Conservation (phyloP, 2,329 filamentous ascomycete species). For the Periglandula ipomoeae region DNA sequence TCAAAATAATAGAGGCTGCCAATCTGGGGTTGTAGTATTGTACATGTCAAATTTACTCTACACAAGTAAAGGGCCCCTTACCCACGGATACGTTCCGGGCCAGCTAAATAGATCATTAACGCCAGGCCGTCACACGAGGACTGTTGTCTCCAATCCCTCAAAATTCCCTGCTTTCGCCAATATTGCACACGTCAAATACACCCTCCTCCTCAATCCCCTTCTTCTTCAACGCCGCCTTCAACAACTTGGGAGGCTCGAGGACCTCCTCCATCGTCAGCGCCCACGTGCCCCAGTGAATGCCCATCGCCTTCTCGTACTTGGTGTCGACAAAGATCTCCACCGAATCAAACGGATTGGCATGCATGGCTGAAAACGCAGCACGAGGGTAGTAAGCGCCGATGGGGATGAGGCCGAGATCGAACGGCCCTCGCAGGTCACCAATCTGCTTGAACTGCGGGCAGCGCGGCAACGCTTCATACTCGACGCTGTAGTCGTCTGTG, state of each 20-base stretch:
- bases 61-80: no score
- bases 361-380: conserved; percentile 66
- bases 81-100: no score
- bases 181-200: conserved; percentile 72
- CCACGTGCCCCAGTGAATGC: conserved; percentile 92
- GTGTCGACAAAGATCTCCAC: conserved; percentile 88
- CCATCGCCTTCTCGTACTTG: conserved; percentile 66
- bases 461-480: conserved; percentile 56
- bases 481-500: conserved; percentile 61
- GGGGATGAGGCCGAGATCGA: conserved; percentile 85
- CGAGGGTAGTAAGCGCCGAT: conserved; percentile 82
- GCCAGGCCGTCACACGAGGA: no score
- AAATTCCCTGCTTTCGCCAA: conserved; percentile 77
- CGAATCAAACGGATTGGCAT: conserved; percentile 77
- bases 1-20: no score
- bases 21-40: no score
- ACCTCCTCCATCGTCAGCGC: conserved; percentile 78
- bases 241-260: conserved; percentile 65
- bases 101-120: no score
- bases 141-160: no score
- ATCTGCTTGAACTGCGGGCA: conserved; percentile 85
- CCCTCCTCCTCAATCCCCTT: conserved; percentile 61
- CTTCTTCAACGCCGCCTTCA: conserved; percentile 62
- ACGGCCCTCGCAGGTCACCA: conserved; percentile 69
- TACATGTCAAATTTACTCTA: no score